These are phyloP conservation scores for Fusarium hainanense DNA, from an alignment of 2,329 filamentous ascomycete genomes.

Conservation along the genomic window DNA sequence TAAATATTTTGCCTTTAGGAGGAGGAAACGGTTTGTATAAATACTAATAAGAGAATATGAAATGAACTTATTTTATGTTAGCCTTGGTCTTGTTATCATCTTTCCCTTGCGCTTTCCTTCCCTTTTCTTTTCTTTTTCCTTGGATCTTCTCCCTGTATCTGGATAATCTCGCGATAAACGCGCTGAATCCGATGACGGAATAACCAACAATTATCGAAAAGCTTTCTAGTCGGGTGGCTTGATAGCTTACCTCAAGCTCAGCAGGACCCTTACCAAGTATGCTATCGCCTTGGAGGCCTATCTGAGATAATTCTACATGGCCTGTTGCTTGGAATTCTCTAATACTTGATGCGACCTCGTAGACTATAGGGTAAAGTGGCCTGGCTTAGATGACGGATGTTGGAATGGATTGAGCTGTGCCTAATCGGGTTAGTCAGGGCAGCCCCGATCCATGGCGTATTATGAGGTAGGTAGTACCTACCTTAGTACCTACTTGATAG, in stretches of 20 bases:
- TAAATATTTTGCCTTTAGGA: background rate
- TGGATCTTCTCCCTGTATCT: background rate
- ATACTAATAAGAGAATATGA: background rate
- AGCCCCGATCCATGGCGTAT: background rate
- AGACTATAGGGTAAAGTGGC: constrained; percentile 4
- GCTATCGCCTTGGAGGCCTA: background rate
- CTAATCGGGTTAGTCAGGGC: constrained; percentile 11
- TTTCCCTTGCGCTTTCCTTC: background rate
- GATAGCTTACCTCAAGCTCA: background rate
- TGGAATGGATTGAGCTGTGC: background rate
- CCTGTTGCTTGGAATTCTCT: background rate
- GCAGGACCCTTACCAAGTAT: background rate
- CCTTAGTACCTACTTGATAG: background rate
- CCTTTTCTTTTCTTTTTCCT: background rate
- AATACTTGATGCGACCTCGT: background rate
- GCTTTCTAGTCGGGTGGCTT: too few species aligned
- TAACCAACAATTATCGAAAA: background rate
- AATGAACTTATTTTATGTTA: background rate
- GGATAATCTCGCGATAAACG: background rate
- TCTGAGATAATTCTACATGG: background rate
- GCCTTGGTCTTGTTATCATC: background rate
- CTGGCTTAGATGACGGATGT: background rate
- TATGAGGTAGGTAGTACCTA: background rate
- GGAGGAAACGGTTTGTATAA: background rate
- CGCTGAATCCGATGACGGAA: background rate